A percentile compares a stretch with the other conserved stretches of the same genome.
These are phyloP conservation scores for Musa acuminata DNA, from an alignment of 176 grass and related monocot species.

Conservation along the genomic window DNA sequence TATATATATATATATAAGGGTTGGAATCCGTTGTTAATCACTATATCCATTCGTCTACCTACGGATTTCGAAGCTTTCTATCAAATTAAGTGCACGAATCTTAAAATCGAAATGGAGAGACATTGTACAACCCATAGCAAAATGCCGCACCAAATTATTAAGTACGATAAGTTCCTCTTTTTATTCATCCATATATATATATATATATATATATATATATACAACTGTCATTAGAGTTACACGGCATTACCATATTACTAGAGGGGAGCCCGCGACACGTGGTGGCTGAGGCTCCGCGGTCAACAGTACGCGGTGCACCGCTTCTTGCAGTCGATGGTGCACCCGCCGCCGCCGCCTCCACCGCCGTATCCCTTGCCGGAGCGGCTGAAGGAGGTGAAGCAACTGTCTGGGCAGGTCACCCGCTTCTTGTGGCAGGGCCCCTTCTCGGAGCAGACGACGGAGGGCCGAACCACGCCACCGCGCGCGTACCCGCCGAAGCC, in stretches of 20 bases:
- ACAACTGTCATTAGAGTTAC: background rate
- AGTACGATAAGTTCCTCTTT: too few species aligned
- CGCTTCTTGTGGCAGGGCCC: slow-evolving; percentile 62
- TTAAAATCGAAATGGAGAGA: too few species aligned
- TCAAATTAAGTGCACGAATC: too few species aligned
- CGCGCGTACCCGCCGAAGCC: slow-evolving; percentile 32
- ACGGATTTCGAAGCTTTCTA: too few species aligned
- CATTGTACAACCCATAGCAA: too few species aligned
- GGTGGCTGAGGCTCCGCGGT: background rate
- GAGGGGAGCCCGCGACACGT: background rate
- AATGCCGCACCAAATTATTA: too few species aligned
- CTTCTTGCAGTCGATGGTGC: slow-evolving; percentile 94
- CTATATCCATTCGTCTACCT: too few species aligned
- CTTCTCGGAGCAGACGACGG: slow-evolving; percentile 63
- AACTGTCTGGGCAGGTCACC: slow-evolving; percentile 65
- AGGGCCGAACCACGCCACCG: slow-evolving; percentile 37
- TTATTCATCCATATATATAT: too few species aligned
- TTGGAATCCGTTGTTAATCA: too few species aligned
- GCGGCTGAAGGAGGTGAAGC: slow-evolving; percentile 70
- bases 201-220: background rate
- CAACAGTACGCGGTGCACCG: slow-evolving; percentile 67
- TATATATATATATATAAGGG: too few species aligned
- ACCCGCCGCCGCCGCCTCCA: slow-evolving; percentile 71
- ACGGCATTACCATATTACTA: too few species aligned
- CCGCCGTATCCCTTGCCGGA: slow-evolving; percentile 63